Evolutionary conservation across 1,139 yeast species (phyloP), one percentile per base, ranked within the genome.

Genomic region (Candida sanyaensis): DNA sequence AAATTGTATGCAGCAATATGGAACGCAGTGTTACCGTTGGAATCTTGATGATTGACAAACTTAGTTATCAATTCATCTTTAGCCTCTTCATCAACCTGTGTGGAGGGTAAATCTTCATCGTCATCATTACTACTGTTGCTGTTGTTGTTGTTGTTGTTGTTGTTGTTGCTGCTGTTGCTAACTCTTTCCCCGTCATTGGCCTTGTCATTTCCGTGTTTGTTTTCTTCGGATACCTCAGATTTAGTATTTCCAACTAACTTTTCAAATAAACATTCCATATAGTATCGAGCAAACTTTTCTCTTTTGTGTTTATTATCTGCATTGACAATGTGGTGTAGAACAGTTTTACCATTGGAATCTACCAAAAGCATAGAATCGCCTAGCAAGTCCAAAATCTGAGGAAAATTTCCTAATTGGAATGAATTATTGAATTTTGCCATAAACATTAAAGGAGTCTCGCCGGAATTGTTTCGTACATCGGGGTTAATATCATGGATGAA

Each of bases 341-440:
- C 84, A 0, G 96, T 89, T 55, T 86, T 83, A 26, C 81, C 82
- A 57, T 81, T 79, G 26, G 78, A 71, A 64, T 92, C 98, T 8
- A 84, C 77, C 50, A 84, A 81, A 5, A 88, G 75, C 28, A 91
- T 76, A 6, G 95, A 86, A 9, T 96, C 96, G 57, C 86, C 85
- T 17, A 93, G 68, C 34, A 84, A 65, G 55, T 89, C 91, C 42
- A 95, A 69, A 41, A 95, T 70, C 44, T 79, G 79, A 23, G 86
- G 85, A 64, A 95, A 93, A 28, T 88, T 82, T 5, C 83, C 80
- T 50, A 82, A 77, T 55, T 91, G 97, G 54, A 78, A 86, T 52
- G 91, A 86, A 64, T 95, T 95, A 38, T 93, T 91, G 45, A 93
- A 96, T 58, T 88, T 81, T 4, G 92, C 93, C 13, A 96, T 87